These are phyloP conservation scores for Hypericum androsaemum DNA, from an alignment of 345 rosid species.

Conservation along the genomic window DNA sequence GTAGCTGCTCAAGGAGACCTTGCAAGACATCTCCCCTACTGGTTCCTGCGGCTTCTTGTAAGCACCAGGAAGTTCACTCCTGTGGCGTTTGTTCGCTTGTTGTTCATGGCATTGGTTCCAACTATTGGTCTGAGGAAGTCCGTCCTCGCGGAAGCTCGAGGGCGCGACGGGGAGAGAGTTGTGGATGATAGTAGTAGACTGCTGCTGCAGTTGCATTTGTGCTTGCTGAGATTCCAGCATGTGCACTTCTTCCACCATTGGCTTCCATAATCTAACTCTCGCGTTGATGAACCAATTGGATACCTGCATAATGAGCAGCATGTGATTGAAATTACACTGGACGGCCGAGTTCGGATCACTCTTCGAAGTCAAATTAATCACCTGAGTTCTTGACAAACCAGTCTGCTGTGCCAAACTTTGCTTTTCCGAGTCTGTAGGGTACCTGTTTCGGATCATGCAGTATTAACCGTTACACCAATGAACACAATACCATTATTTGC, in stretches of 20 bases:
- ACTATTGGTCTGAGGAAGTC: neutral
- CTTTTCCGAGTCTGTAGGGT: slow-evolving; percentile 23
- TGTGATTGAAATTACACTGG: too few species aligned
- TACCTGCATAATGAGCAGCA: slow-evolving; percentile 11
- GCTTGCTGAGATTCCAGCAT: slow-evolving; percentile 19
- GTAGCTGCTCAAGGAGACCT: too few species aligned
- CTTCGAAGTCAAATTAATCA: neutral
- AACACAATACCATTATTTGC: neutral
- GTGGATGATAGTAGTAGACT: neutral
- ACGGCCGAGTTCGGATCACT: too few species aligned
- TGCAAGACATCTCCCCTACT: too few species aligned
- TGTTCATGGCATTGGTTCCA: neutral
- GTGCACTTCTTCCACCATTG: slow-evolving; percentile 29
- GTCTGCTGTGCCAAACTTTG: slow-evolving; percentile 18
- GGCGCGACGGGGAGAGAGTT: neutral
- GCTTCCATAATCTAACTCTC: slow-evolving; percentile 27
- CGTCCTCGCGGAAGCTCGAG: slow-evolving; percentile 3
- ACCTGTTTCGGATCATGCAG: slow-evolving; percentile 6
- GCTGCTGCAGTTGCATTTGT: slow-evolving; percentile 1
- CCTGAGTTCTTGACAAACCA: slow-evolving; percentile 26
- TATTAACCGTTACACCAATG: neutral
- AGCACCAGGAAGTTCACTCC: slow-evolving; percentile 1
- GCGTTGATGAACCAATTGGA: slow-evolving; percentile 29
- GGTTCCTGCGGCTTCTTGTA: too few species aligned
- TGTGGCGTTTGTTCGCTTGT: slow-evolving; percentile 14